Percentiles rank a stretch among this genome's conserved stretches.
Conservation (phyloP, 768 basidiomycete genomes). For the Boletus sp. region DNA sequence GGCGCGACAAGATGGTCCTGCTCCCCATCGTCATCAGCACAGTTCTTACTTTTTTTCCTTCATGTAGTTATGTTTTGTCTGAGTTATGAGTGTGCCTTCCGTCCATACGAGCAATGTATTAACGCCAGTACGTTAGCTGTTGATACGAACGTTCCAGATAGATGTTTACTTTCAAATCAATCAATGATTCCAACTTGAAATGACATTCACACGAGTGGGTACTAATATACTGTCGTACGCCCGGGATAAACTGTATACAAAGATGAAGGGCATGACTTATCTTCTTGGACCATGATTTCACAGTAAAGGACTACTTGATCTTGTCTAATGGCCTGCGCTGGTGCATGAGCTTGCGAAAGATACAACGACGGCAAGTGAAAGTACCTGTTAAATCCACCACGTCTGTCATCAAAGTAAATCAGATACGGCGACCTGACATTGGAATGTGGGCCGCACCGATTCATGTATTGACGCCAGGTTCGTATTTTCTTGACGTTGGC, state of each 20-base stretch:
- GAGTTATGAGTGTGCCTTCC: conserved; percentile 14
- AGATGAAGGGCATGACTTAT: conserved; percentile 16
- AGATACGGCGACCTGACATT: conserved; percentile 5
- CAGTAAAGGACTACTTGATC: conserved; percentile 61
- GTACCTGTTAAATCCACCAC: conserved; percentile 83
- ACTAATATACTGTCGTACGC: not conserved
- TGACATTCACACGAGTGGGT: not conserved
- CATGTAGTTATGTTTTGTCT: conserved; percentile 20
- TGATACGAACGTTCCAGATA: conserved; percentile 25
- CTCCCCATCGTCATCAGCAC: conserved; percentile 4
- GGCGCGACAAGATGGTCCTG: conserved; percentile 2
- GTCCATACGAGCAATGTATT: conserved; percentile 26
- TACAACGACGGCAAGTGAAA: not conserved
- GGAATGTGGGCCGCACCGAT: conserved; percentile 51
- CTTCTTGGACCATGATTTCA: conserved; percentile 1
- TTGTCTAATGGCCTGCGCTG: conserved; percentile 81
- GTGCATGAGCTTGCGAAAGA: conserved; percentile 14
- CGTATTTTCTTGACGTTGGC: conserved; percentile 73
- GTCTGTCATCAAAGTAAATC: conserved; percentile 39
- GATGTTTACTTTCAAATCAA: conserved; percentile 15
- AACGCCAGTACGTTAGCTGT: conserved; percentile 19
- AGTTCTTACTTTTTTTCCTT: conserved; percentile 12
- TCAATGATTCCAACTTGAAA: conserved; percentile 3
- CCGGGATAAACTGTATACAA: conserved; percentile 7
- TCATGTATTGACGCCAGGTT: conserved; percentile 99